Base-by-base conservation (phyloP, 768 basidiomycete genomes). In the Mycena leptocephala region DNA sequence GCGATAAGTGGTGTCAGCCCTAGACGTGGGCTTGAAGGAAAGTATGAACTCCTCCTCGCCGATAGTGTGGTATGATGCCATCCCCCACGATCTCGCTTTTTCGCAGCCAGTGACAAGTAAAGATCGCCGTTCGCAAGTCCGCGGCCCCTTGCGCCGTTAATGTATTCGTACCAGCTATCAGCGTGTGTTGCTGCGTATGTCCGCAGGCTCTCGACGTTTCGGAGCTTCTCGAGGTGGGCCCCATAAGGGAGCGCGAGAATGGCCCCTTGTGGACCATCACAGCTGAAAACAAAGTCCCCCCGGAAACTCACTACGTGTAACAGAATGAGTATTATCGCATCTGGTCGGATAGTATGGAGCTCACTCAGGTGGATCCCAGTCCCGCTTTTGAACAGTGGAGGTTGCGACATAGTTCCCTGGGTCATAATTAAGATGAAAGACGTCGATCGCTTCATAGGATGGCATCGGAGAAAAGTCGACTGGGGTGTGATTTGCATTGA, bases 401-500 rank as follows among this genome's bases (percentile, higher is more conserved):
- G 48, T n/a, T n/a, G 48, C n/a, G n/a, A 51, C 22, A 14, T 51
- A 24, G 48, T 24, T 4, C 48, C 48, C 48, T 9, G 48, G 48
- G n/a, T 24, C 48, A 24, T 51, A 11, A n/a, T 51, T 51, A 8
- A 4, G 22, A 22, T 51, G 48, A 22, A 24, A 24, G 3, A 51
- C n/a, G 11, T 51, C 48, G 3, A 9, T 24, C 48, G 22, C n/a
- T 2, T 51, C n/a, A 51, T 24, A 51, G 20, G 48, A 22, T n/a
- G 20, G 14, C 30, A 76, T 9, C 2, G 73, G 79, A 28, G 8
- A 70, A 39, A 85, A 85, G 28, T 74, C 77, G 2, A 73, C 80
- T 0, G 86, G 84, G 24, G 84, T 81, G 22, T 80, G 75, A 11
- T 72, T 75, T 51, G 22, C 48, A 13, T 48, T 64, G 84, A 51